A percentile compares a stretch with the other conserved stretches of the same genome.
Evolutionary conservation across 352 stramenopile genomes (phyloP).

Genomic region (Globisporangium canariense): DNA sequence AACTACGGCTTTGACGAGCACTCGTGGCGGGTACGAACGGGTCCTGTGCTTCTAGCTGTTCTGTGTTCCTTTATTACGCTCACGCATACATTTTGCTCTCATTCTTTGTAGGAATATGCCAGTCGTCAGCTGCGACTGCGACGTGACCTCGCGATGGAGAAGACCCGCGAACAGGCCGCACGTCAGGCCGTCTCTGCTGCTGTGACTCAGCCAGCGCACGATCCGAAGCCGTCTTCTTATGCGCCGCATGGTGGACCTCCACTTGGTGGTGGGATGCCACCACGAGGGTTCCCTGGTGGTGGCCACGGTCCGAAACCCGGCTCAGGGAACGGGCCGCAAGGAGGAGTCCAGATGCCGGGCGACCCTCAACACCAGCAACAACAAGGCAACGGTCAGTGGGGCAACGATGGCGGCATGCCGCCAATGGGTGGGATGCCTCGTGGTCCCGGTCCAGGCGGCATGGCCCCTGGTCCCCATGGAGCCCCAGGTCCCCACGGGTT

Average conservation of each 20-base stretch:
- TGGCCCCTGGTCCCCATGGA: conserved; percentile 19
- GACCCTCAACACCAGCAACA: conserved; percentile 10
- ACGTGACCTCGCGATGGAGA: conserved; percentile 70
- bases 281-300: conserved; percentile 13
- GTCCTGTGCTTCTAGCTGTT: background rate
- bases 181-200: conserved; percentile 63
- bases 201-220: conserved; percentile 34
- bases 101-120: conserved; percentile 65
- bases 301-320: background rate
- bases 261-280: conserved; percentile 26
- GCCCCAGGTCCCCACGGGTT: conserved; percentile 31
- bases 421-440: conserved; percentile 18
- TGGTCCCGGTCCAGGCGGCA: conserved; percentile 18
- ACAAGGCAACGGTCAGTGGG: conserved; percentile 19
- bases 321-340: conserved; percentile 6
- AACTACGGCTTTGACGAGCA: conserved; percentile 93
- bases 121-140: conserved; percentile 67
- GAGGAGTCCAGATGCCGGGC: background rate
- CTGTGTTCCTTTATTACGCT: background rate
- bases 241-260: conserved; percentile 6
- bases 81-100: background rate
- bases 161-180: conserved; percentile 76
- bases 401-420: conserved; percentile 6
- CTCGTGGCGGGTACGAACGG: conserved; percentile 54
- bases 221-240: conserved; percentile 15